Evolutionary conservation across 148 eudicot genomes (phyloP).

Genomic region (Dysphania ambrosioides): DNA sequence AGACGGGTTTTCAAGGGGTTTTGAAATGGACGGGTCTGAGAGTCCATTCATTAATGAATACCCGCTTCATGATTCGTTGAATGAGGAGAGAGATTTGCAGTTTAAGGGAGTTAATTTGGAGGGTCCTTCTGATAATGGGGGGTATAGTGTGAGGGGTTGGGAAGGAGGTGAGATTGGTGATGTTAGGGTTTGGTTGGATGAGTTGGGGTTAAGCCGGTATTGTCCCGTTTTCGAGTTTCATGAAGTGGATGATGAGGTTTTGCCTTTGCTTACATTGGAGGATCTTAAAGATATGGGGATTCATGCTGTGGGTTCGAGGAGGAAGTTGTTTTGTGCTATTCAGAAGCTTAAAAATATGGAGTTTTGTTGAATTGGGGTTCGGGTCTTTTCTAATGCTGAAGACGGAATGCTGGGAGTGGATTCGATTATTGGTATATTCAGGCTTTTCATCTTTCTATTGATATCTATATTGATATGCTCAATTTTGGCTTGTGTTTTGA

Average conservation of each 20-base stretch:
- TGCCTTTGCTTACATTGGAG: slow-evolving; percentile 68
- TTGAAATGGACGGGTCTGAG: slow-evolving; percentile 23
- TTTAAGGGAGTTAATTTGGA: slow-evolving; percentile 40
- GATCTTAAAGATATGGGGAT: slow-evolving; percentile 83
- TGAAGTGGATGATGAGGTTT: slow-evolving; percentile 71
- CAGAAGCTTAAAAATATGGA: slow-evolving; percentile 60
- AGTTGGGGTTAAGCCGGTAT: slow-evolving; percentile 54
- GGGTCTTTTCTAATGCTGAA: slow-evolving; percentile 17
- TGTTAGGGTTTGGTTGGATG: slow-evolving; percentile 55
- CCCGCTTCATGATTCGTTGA: slow-evolving; percentile 37
- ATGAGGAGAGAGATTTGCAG: slow-evolving; percentile 32
- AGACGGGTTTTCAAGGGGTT: slow-evolving; percentile 37
- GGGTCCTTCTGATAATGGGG: slow-evolving; percentile 35
- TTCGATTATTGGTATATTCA: slow-evolving; percentile 15
- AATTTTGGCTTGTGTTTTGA: slow-evolving; percentile 8
- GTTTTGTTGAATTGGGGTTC: slow-evolving; percentile 34
- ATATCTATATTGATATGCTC: neutral
- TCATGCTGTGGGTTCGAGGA: slow-evolving; percentile 65
- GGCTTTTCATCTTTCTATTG: neutral
- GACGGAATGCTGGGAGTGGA: slow-evolving; percentile 18
- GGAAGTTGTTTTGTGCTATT: slow-evolving; percentile 61
- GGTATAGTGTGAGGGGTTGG: slow-evolving; percentile 20
- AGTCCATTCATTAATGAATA: slow-evolving; percentile 28
- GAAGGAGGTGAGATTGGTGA: slow-evolving; percentile 36
- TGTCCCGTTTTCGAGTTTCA: slow-evolving; percentile 61